Base-by-base conservation (phyloP, 2,329 filamentous ascomycete genomes). In the Sclerotinia nivalis region DNA sequence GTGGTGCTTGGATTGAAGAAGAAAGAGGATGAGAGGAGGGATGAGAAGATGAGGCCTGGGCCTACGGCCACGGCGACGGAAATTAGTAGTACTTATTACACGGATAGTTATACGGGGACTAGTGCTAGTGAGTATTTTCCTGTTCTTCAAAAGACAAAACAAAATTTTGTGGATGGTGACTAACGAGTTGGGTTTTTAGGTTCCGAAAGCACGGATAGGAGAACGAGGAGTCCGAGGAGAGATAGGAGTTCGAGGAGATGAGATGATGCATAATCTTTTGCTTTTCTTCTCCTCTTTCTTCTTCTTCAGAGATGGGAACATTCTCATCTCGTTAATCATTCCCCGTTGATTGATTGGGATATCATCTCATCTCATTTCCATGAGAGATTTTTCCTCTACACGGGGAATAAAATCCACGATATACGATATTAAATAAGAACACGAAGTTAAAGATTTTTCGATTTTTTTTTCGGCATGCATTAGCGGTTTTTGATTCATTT, bases 1-100 rank as follows among this genome's bases (percentile, higher is more conserved):
- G 72, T 74, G n/a, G 58, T 79, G 4, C 61, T 79, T 18, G 77
- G 77, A 13, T 67, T 79, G 72, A 78, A 77, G 75, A 77, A 74
- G 69, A 75, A 70, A 45, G 45, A 73, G 56, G 75, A 77, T 25
- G 74, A 68, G 31, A 77, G 74, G 62, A 66, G 69, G 61, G 59
- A 47, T 61, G 71, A 72, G 61, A 73, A 73, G 69, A 72, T 70
- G 66, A 66, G 68, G 34, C 70, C 72, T 37, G 64, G 49, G 12
- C 40, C 65, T 43, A 34, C 43, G n/a, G 61, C 66, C 31, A 60
- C 67, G 1, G 70, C 69, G 45, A 72, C 71, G 28, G 77, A 77
- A 68, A 71, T 76, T 37, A 76, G 75, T 71, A 76, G 75, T 73
- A 72, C 73, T 20, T 77, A 75, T 68, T 79, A 78, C 64, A 75